Evolutionary conservation across 768 basidiomycete species (phyloP).

Genomic region (Psilocybe cubensis): DNA sequence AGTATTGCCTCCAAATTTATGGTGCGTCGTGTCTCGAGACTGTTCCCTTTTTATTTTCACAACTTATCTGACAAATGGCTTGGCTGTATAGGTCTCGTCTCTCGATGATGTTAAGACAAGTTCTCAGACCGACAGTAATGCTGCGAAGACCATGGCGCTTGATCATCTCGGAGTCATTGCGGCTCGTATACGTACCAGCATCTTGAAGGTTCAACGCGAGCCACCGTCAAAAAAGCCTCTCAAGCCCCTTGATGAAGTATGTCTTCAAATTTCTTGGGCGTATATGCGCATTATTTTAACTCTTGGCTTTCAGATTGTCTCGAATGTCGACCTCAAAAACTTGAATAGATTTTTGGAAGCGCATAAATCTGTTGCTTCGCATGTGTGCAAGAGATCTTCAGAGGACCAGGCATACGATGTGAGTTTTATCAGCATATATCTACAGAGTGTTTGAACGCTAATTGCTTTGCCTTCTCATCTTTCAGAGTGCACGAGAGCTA

Average conservation of each 20-base stretch:
- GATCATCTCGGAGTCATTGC: conserved; percentile 96
- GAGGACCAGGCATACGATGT: conserved; percentile 87
- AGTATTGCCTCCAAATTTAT: conserved; percentile 83
- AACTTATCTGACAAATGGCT: neutral
- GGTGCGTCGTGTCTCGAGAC: conserved; percentile 61
- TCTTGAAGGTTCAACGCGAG: conserved; percentile 47
- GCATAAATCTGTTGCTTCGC: conserved; percentile 67
- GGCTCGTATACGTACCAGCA: conserved; percentile 70
- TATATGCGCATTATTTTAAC: neutral
- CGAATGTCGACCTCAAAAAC: conserved; percentile 47
- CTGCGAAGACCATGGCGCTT: conserved; percentile 85
- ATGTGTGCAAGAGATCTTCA: conserved; percentile 71
- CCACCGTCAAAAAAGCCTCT: conserved; percentile 41
- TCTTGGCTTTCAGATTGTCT: conserved; percentile 51
- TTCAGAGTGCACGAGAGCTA: conserved; percentile 83
- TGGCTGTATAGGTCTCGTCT: conserved; percentile 66
- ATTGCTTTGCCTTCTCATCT: conserved; percentile 1
- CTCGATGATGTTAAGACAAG: conserved; percentile 81
- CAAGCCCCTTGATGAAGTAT: conserved; percentile 75
- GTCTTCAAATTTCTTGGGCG: neutral
- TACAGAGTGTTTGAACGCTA: neutral
- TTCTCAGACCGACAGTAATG: conserved; percentile 72
- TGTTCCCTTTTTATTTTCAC: too few species aligned
- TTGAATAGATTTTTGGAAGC: conserved; percentile 62
- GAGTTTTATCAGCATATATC: conserved; percentile 23